Base-by-base conservation (phyloP, 2,329 filamentous ascomycete genomes). In the Fusarium solani-melongenae region DNA sequence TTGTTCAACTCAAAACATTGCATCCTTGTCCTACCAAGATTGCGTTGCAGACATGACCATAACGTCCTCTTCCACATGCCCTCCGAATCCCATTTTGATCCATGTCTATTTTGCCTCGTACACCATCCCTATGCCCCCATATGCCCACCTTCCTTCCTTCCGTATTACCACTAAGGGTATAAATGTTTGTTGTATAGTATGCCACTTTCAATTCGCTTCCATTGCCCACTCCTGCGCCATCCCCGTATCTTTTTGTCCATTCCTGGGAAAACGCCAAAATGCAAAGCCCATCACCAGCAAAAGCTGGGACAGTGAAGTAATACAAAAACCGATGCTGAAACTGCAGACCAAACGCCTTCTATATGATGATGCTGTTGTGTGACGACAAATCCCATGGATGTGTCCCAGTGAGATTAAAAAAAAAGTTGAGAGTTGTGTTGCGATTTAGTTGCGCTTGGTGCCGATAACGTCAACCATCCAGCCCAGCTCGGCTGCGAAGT, bases 381-480 rank as follows among this genome's bases (percentile, higher is more conserved):
- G 49, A n/a, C 51, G 62, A n/a, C 38, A 49, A 64, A 51, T 38
- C 60, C 61, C 29, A 14, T 12, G 24, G 34, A 49, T 72, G 59
- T 62, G 62, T 59, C 46, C 46, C 46, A 46, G 39, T 67, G 64
- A 72, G 46, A 53, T 64, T 36, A 39, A 64, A 49, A 22, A 39
- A 64, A 49, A 22, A 20, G 57, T 58, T 56, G 36, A 41, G 59
- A 20, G 44, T n/a, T 56, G 27, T 41, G 29, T 17, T 31, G 41
- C 15, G 14, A 22, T 49, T 77, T 64, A 80, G 55, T 70, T 49
- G 15, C 62, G 58, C 71, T 81, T 82, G 31, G 76, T 80, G 59
- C 82, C 81, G 70, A 89, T 87, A 27, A 84, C 80, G 34, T 85
- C 83, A 12, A 84, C 85, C 78, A 89, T 86, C 87, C 87, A 89